Conservation (phyloP, 306 rosid species). For the Rosa chinensis region DNA sequence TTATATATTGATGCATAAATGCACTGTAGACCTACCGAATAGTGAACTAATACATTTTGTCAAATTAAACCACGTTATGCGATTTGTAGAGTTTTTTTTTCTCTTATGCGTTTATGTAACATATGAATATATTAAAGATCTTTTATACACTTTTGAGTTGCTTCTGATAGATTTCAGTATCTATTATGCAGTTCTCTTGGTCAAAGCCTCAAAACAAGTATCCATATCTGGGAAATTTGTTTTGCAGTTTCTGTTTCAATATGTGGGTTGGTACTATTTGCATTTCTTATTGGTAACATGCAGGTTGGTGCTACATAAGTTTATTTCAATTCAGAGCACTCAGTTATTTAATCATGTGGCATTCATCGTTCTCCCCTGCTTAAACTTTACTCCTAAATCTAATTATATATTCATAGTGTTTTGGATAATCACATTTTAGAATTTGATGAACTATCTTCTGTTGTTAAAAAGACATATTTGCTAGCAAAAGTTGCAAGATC, state of each 20-base stretch:
- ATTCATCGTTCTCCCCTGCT: too few species aligned
- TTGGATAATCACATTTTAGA: too few species aligned
- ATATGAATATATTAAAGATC: too few species aligned
- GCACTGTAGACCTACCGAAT: too few species aligned
- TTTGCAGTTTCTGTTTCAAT: slow-evolving; percentile 22
- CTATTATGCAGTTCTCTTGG: slow-evolving; percentile 25
- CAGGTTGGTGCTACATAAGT: slow-evolving; percentile 21
- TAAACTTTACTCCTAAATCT: too few species aligned
- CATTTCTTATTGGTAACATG: slow-evolving; percentile 31
- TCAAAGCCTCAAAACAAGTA: slow-evolving; percentile 25
- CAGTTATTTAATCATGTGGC: too few species aligned
- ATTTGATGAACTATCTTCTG: too few species aligned
- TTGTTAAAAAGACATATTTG: slow-evolving; percentile 4
- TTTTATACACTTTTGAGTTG: too few species aligned
- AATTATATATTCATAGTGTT: too few species aligned
- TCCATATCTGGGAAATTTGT: slow-evolving; percentile 14
- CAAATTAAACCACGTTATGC: not conserved
- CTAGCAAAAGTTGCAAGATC: slow-evolving; percentile 13
- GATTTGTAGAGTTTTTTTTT: not conserved
- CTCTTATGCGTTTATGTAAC: not conserved
- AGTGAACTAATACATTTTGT: too few species aligned
- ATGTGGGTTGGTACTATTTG: slow-evolving; percentile 25
- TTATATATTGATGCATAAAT: too few species aligned
- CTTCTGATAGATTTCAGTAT: not conserved
- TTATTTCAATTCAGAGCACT: too few species aligned